These are phyloP conservation scores for Inga laurina DNA, from an alignment of 306 rosid species.

Conservation along the genomic window DNA sequence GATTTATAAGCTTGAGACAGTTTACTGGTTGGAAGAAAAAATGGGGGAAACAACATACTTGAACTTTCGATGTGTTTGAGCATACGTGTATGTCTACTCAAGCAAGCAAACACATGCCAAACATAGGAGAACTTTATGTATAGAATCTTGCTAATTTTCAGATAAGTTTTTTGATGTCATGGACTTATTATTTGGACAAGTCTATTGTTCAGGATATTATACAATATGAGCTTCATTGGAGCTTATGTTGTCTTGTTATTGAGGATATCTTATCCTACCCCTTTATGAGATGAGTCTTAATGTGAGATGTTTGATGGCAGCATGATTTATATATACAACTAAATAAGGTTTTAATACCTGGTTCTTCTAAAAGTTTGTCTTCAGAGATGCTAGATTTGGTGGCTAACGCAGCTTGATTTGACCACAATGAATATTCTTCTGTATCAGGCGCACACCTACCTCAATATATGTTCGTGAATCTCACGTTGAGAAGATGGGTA, in stretches of 20 bases:
- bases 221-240: background rate
- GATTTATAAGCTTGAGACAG: background rate
- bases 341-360: conserved; percentile 21
- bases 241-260: background rate
- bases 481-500: conserved; percentile 71
- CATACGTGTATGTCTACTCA: background rate
- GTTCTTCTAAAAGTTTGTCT: conserved; percentile 18
- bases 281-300: conserved; percentile 8
- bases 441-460: conserved; percentile 81
- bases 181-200: background rate
- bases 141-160: background rate
- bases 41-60: background rate
- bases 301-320: background rate
- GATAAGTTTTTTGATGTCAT: background rate
- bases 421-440: conserved; percentile 18
- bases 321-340: conserved; percentile 15
- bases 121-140: background rate
- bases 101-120: background rate
- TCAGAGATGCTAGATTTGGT: conserved; percentile 14
- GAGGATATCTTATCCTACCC: background rate
- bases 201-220: background rate
- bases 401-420: conserved; percentile 15
- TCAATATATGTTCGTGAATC: conserved; percentile 73
- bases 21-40: background rate
- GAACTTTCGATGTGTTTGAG: background rate